Conservation (phyloP, 108 stramenopile species). For the Cyclotella choctawhatcheeana region DNA sequence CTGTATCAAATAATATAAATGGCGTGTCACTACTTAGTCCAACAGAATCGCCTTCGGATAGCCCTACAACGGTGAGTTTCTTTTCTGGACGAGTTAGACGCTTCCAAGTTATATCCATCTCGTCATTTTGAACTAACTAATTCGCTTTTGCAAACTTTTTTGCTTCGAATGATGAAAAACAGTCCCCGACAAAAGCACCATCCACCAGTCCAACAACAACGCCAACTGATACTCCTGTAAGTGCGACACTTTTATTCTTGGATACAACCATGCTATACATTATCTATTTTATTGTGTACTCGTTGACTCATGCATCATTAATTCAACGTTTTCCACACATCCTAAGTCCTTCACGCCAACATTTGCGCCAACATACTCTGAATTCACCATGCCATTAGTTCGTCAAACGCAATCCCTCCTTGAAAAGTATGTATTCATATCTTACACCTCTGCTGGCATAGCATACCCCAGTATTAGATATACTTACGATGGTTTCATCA, state of each 20-base stretch:
- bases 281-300: not conserved
- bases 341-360: conserved; percentile 9
- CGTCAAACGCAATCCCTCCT: conserved; percentile 5
- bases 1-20: no score
- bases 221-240: conserved; percentile 10
- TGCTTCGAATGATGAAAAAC: not conserved
- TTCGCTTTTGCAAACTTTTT: no score
- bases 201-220: not conserved
- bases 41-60: not conserved
- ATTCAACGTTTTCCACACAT: not conserved
- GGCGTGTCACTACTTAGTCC: no score
- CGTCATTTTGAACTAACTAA: not conserved
- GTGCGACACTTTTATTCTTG: not conserved
- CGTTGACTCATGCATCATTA: not conserved
- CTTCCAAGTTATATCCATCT: not conserved
- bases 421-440: conserved; percentile 33
- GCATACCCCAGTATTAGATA: conserved; percentile 32
- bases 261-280: not conserved
- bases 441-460: conserved; percentile 21
- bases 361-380: conserved; percentile 5
- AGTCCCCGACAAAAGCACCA: not conserved
- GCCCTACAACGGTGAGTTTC: not conserved
- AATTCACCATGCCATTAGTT: conserved; percentile 12
- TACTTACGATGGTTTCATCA: conserved; percentile 27
- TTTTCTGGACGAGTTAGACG: not conserved